phyloP scores from a whole-genome alignment of 768 basidiomycete genomes.

The Naganishia kalamii region DNA sequence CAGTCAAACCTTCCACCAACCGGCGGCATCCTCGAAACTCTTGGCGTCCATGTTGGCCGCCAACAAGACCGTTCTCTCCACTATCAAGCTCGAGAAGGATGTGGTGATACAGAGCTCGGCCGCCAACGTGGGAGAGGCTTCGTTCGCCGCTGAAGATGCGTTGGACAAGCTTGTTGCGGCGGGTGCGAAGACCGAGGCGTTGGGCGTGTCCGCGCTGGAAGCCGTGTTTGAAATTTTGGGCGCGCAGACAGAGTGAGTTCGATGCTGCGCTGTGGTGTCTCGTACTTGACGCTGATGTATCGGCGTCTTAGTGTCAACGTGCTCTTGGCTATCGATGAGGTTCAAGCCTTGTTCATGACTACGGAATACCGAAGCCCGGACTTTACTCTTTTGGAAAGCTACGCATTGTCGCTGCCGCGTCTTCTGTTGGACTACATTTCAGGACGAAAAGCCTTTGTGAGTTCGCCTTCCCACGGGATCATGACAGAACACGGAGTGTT shows the following conservation, averaged over 20 bases:
- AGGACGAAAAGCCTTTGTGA: constrained; percentile 63
- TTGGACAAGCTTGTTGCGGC: constrained; percentile 57
- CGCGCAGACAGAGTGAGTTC: constrained; percentile 58
- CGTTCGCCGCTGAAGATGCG: constrained; percentile 18
- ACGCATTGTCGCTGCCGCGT: constrained; percentile 72
- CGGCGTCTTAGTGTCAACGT: constrained; percentile 60
- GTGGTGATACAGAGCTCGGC: constrained; percentile 13
- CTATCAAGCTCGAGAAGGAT: constrained; percentile 23
- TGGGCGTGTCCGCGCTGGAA: constrained; percentile 57
- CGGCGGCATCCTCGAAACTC: constrained; percentile 58
- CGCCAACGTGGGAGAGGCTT: not conserved
- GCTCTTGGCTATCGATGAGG: constrained; percentile 77
- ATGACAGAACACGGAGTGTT: constrained; percentile 31
- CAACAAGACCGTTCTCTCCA: constrained; percentile 52
- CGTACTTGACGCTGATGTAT: not conserved
- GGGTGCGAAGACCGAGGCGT: constrained; percentile 55
- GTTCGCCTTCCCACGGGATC: not conserved
- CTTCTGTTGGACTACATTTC: constrained; percentile 69
- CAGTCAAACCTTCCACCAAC: constrained; percentile 71
- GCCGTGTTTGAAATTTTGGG: constrained; percentile 60
- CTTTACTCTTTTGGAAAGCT: constrained; percentile 62
- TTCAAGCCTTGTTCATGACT: constrained; percentile 67
- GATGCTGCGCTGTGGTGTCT: not conserved
- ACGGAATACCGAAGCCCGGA: constrained; percentile 69
- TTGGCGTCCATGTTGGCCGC: constrained; percentile 60